phyloP scores from a whole-genome alignment of 192 early-diverging fungal species.

The Backusella australiensis region DNA sequence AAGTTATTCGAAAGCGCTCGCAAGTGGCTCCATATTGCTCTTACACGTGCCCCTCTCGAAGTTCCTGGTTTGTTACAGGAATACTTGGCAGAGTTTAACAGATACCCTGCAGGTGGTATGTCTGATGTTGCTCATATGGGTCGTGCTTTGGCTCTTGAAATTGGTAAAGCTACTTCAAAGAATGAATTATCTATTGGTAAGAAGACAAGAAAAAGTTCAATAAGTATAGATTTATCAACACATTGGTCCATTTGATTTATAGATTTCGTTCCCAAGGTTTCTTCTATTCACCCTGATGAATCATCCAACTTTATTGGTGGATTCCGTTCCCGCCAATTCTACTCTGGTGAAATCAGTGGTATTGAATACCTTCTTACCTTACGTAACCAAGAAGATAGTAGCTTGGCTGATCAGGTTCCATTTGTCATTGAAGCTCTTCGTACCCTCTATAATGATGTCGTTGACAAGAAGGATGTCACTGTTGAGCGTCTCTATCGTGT shows the following conservation, averaged over 20 bases:
- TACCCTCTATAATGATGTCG: constrained; percentile 41
- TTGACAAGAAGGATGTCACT: constrained; percentile 36
- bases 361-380: constrained; percentile 29
- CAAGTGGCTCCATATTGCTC: constrained; percentile 65
- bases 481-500: constrained; percentile 47
- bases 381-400: constrained; percentile 5
- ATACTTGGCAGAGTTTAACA: constrained; percentile 63
- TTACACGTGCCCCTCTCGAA: constrained; percentile 66
- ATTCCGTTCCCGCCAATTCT: constrained; percentile 48
- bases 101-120: constrained; percentile 51
- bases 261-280: constrained; percentile 39
- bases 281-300: constrained; percentile 43
- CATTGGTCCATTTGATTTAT: neutral
- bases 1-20: constrained; percentile 58
- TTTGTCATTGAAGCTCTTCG: constrained; percentile 34
- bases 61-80: constrained; percentile 65
- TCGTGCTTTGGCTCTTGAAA: constrained; percentile 65
- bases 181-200: constrained; percentile 36
- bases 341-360: constrained; percentile 50
- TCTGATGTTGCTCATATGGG: constrained; percentile 60
- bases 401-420: constrained; percentile 34
- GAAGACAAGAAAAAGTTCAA: constrained; percentile 27
- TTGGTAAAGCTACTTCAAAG: constrained; percentile 42
- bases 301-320: constrained; percentile 54
- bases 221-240: constrained; percentile 22